phyloP scores from a whole-genome alignment of 495 filamentous ascomycete species.

The Hyaloscypha variabilis region DNA sequence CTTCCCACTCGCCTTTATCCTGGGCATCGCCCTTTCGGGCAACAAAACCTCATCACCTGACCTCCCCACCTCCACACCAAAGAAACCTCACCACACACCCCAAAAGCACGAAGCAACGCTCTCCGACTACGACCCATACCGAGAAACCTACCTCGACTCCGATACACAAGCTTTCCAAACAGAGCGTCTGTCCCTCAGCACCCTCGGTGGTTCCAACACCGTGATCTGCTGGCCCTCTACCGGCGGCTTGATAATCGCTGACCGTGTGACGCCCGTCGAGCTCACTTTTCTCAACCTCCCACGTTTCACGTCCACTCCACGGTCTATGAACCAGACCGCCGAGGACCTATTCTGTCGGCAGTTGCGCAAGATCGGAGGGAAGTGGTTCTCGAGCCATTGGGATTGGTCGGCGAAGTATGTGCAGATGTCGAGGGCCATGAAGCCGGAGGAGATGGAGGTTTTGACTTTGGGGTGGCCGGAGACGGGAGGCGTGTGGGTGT shows the following conservation, averaged over 20 bases:
- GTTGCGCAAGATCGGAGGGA: conserved; percentile 21
- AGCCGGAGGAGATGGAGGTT: conserved; percentile 16
- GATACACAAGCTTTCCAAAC: background rate
- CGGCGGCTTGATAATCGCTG: conserved; percentile 21
- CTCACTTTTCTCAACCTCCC: conserved; percentile 15
- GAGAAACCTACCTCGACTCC: background rate
- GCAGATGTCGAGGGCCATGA: background rate
- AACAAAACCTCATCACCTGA: background rate
- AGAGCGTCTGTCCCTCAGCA: background rate
- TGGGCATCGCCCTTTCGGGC: background rate
- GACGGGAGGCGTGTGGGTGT: conserved; percentile 20
- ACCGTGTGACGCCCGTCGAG: conserved; percentile 11
- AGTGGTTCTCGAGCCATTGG: conserved; percentile 19
- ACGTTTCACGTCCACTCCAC: background rate
- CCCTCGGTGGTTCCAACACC: background rate
- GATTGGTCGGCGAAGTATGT: conserved; percentile 8
- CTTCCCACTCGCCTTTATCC: background rate
- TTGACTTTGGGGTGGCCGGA: conserved; percentile 22
- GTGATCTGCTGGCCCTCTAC: conserved; percentile 26
- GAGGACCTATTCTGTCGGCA: conserved; percentile 27
- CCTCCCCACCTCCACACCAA: background rate
- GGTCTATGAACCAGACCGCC: conserved; percentile 5
- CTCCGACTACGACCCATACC: background rate
- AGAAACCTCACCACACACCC: background rate
- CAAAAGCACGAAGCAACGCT: background rate